phyloP scores from a whole-genome alignment of 2,329 filamentous ascomycete species.

The Neonectria ditissima region DNA sequence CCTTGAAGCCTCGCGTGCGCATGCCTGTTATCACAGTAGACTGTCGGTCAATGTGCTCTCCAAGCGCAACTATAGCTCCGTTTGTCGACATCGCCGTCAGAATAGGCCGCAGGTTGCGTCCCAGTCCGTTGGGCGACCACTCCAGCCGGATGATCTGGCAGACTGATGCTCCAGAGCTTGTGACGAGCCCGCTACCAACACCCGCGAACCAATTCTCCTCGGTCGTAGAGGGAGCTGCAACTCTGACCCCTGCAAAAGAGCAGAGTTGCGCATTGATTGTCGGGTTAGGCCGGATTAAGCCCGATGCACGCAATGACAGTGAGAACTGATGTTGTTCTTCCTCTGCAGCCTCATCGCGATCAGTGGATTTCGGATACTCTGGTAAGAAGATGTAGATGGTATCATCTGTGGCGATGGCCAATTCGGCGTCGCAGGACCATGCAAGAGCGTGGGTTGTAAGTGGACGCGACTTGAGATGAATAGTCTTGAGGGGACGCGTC shows the following conservation, averaged over 20 bases:
- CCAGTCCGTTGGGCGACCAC: constrained; percentile 71
- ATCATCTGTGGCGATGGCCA: constrained; percentile 69
- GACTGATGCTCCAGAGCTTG: constrained; percentile 61
- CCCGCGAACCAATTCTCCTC: constrained; percentile 53
- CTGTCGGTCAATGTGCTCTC: constrained; percentile 56
- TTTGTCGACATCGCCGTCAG: constrained; percentile 63
- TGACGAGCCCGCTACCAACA: constrained; percentile 60
- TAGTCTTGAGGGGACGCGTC: constrained; percentile 61
- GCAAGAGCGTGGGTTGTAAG: constrained; percentile 57
- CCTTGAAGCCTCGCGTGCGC: constrained; percentile 56
- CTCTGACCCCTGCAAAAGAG: constrained; percentile 50
- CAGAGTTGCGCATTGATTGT: constrained; percentile 61
- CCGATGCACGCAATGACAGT: constrained; percentile 48
- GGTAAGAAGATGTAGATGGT: constrained; percentile 64
- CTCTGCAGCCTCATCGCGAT: constrained; percentile 44
- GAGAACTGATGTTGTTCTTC: constrained; percentile 51
- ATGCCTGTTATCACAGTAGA: constrained; percentile 46
- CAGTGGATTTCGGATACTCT: constrained; percentile 50
- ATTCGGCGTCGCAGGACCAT: constrained; percentile 69
- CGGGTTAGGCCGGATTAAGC: constrained; percentile 53
- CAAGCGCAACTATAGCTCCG: constrained; percentile 63
- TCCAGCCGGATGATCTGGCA: constrained; percentile 66
- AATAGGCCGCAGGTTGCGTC: constrained; percentile 64
- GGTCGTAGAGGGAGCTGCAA: constrained; percentile 43
- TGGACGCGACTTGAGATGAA: constrained; percentile 58